A percentile compares a stretch with the other conserved stretches of the same genome.
Conservation (phyloP, 495 filamentous ascomycete genomes). For the Paragyromitra xinjiangensis region DNA sequence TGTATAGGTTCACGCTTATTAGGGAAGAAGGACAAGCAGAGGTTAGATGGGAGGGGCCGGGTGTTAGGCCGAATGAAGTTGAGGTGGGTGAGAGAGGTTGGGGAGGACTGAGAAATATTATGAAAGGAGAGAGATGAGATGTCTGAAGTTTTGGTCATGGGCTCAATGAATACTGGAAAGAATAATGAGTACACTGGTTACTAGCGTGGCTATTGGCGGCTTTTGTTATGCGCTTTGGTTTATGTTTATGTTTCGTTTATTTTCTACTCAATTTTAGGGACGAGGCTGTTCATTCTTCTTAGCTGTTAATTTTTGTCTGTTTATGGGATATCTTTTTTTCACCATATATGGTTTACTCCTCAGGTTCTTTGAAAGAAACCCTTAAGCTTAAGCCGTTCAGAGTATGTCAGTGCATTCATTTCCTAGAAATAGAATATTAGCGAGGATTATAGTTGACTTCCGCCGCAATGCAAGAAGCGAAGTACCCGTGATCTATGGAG, state of each 20-base stretch:
- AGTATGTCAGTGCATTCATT: not conserved
- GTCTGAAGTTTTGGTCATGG: not conserved
- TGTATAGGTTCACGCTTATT: conserved; percentile 62
- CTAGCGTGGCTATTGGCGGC: not conserved
- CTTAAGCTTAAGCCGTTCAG: not conserved
- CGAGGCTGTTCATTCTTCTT: not conserved
- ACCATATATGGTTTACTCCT: not conserved
- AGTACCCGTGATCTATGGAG: not conserved
- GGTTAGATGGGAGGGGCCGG: conserved; percentile 46
- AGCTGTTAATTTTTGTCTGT: not conserved
- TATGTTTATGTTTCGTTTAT: not conserved
- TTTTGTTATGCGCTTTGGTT: not conserved
- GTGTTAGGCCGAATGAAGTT: conserved; percentile 40
- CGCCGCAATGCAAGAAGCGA: no score
- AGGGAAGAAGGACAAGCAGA: conserved; percentile 57
- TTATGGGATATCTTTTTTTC: not conserved
- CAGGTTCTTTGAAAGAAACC: not conserved
- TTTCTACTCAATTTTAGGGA: not conserved
- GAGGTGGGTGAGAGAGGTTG: conserved; percentile 43
- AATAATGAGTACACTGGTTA: not conserved
- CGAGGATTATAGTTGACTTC: not conserved
- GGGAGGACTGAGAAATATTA: conserved; percentile 41
- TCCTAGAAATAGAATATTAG: conserved; percentile 4
- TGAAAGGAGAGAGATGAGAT: conserved; percentile 47
- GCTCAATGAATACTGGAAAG: not conserved